Conservation (phyloP, 1,284 basidiomycete genomes). For the Ustilago xerochloae region DNA sequence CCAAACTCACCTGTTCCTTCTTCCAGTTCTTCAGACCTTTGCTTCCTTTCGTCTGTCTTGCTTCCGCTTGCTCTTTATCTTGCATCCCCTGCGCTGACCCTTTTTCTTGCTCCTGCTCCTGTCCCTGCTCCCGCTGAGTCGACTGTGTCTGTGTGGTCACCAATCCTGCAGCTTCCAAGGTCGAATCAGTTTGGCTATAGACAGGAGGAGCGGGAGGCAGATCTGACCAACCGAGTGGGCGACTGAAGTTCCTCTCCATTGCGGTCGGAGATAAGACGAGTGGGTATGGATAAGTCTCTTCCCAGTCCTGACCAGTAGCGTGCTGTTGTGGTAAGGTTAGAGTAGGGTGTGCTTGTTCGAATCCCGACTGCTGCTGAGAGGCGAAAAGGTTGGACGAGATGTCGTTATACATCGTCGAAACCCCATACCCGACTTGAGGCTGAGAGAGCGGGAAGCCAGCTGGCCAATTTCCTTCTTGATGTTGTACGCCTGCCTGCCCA, state of each 20-base stretch:
- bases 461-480: too few relatives aligned
- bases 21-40: conserved; percentile 26
- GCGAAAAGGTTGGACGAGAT: too few relatives aligned
- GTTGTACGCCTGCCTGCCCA: too few relatives aligned
- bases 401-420: background rate
- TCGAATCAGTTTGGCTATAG: background rate
- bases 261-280: background rate
- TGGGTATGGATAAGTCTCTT: background rate
- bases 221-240: background rate
- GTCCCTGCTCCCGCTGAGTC: background rate
- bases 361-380: background rate
- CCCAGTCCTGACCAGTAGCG: background rate
- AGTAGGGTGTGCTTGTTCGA: background rate
- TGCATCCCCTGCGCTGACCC: background rate
- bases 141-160: background rate
- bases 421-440: too few relatives aligned
- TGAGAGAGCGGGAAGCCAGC: too few relatives aligned
- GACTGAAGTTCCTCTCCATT: background rate
- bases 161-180: background rate
- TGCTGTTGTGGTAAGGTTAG: too few relatives aligned
- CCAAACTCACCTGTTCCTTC: conserved; percentile 3
- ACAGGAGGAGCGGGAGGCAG: too few relatives aligned
- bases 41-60: background rate
- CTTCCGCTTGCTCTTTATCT: background rate
- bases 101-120: background rate